Base-by-base conservation (phyloP, 805 yeast genomes). In the Aciculoconidium aculeatum region DNA sequence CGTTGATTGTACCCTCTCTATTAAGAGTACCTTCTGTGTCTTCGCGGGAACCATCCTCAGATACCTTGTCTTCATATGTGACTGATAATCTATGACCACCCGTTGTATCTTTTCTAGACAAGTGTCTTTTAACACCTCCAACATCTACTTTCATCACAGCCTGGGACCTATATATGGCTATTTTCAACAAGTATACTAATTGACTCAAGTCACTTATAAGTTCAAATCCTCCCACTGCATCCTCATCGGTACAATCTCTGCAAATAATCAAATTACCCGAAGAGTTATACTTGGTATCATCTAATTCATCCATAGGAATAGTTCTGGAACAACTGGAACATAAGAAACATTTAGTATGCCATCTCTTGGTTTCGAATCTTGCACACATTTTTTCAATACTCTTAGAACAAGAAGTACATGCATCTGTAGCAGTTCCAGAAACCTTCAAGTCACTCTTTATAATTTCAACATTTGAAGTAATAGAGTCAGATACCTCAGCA, bases 351-450 rank as follows among this genome's bases (percentile, higher is more conserved):
- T 69, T 60, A 9, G 65, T 35, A 51, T 92, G 98, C 96, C 96
- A 90, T 43, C 96, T 71, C 28, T 63, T 59, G 19, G 75, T 76
- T 12, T 63, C 63, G 41, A 66, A 72, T 25, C 67, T 69, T 10
- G 77, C 60, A 56, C 97, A 90, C n/a, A 70, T 70, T 42, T 80
- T 92, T 53, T 92, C 96, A 21, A 90, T 83, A 41, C 87, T 77
- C 49, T 76, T 75, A 2, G 66, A 61, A 53, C 98, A 92, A 1
- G 54, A 49, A 8, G 61, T 61, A 57, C 98, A 92, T 3, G 75
- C 67, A 51, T 90, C 97, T 6, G 86, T 80, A 2, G 90, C 72
- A 31, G 70, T 71, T 3, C 65, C 45, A 0, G 82, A 67, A 4
- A 80, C 67, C 5, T 64, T 53, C 32, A 77, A 60, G 17, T 47